phyloP scores from a whole-genome alignment of 2,329 filamentous ascomycete species.

The Neoascochyta sp. region DNA sequence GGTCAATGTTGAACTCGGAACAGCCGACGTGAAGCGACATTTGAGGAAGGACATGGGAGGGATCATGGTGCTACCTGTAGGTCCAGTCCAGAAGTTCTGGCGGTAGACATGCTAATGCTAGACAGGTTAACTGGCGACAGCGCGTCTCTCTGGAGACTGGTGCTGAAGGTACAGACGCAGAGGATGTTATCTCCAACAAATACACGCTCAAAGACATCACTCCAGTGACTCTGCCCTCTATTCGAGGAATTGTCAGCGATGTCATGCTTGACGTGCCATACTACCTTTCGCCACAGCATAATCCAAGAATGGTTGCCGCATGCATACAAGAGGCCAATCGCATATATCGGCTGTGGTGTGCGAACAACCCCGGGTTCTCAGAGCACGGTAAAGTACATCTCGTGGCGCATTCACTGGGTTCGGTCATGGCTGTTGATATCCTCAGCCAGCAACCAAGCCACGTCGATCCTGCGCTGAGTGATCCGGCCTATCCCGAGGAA shows the following conservation, averaged over 20 bases:
- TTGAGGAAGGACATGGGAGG: conserved; percentile 76
- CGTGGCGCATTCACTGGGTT: conserved; percentile 89
- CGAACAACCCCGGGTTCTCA: conserved; percentile 84
- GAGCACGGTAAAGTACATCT: conserved; percentile 81
- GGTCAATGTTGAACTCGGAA: conserved; percentile 78
- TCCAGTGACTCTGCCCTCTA: conserved; percentile 80
- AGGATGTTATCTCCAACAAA: conserved; percentile 58
- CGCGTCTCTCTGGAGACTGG: conserved; percentile 79
- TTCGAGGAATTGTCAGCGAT: conserved; percentile 89
- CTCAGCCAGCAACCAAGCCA: conserved; percentile 81
- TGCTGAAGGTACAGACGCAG: conserved; percentile 49
- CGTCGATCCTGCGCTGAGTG: conserved; percentile 48
- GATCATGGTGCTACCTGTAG: conserved; percentile 80
- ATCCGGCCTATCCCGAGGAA: conserved; percentile 39
- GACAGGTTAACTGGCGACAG: conserved; percentile 79
- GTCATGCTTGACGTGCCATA: conserved; percentile 99
- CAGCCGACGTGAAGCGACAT: conserved; percentile 67
- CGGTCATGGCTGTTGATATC: conserved; percentile 90
- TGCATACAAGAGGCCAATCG: conserved; percentile 88
- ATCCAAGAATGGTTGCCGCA: conserved; percentile 88
- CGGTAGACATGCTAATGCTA: conserved; percentile 8
- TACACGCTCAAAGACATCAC: conserved; percentile 85
- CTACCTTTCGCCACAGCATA: conserved; percentile 87
- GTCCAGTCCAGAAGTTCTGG: conserved; percentile 3
- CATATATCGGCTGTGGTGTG: conserved; percentile 92